Evolutionary conservation across 139 green algal species (phyloP).

Genomic region (Ulvella scutata): DNA sequence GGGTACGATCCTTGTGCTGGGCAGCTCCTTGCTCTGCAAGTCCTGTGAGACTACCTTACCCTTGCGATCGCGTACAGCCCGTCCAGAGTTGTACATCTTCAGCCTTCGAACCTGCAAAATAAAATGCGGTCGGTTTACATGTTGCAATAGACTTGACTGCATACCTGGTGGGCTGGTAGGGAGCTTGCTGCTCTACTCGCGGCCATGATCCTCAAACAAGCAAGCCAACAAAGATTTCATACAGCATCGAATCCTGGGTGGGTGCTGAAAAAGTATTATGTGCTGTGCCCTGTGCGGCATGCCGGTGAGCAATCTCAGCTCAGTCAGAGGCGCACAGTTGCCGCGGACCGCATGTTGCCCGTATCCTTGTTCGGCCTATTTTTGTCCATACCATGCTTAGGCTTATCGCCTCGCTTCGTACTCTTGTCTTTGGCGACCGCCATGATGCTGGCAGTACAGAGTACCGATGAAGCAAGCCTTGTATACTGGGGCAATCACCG

Average conservation of each 20-base stretch:
- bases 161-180: background rate
- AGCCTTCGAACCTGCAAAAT: slow-evolving; percentile 65
- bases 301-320: background rate
- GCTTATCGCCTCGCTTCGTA: slow-evolving; percentile 32
- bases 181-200: background rate
- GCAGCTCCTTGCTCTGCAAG: slow-evolving; percentile 85
- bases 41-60: slow-evolving; percentile 71
- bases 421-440: background rate
- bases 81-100: slow-evolving; percentile 86
- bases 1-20: slow-evolving; percentile 88
- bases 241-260: background rate
- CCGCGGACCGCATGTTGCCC: slow-evolving; percentile 39
- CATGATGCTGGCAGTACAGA: too few species aligned
- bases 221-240: background rate
- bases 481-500: too few species aligned
- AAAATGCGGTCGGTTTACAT: background rate
- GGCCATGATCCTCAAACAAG: background rate
- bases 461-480: too few species aligned
- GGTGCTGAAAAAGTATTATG: background rate
- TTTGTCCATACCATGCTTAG: slow-evolving; percentile 59
- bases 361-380: slow-evolving; percentile 41
- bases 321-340: slow-evolving; percentile 40
- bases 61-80: slow-evolving; percentile 71
- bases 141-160: background rate
- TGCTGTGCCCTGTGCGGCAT: background rate